A percentile compares a stretch with the other conserved stretches of the same genome.
phyloP scores from a whole-genome alignment of 2,329 filamentous ascomycete species.

The Exophiala spinifera region DNA sequence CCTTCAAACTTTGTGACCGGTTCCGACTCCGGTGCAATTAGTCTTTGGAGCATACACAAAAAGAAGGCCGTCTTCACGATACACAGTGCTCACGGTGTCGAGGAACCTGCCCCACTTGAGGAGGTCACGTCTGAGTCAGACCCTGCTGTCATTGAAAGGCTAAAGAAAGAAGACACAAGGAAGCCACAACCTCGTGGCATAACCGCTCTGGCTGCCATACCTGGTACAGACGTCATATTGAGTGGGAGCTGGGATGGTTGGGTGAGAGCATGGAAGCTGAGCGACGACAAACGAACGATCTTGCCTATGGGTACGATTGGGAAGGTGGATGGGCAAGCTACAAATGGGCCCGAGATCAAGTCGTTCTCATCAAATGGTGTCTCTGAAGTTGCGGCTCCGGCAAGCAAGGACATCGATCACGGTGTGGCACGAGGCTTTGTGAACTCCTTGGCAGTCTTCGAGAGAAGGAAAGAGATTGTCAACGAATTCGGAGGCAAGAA shows the following conservation, averaged over 20 bases:
- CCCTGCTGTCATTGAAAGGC: conserved; percentile 49
- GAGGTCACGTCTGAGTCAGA: conserved; percentile 72
- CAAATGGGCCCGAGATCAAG: conserved; percentile 11
- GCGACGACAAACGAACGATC: conserved; percentile 75
- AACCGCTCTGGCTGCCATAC: conserved; percentile 80
- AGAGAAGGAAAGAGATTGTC: conserved; percentile 72
- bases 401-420: conserved; percentile 24
- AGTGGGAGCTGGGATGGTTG: conserved; percentile 93
- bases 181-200: conserved; percentile 77
- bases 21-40: conserved; percentile 82
- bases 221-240: conserved; percentile 85
- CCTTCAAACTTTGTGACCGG: conserved; percentile 89
- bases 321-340: conserved; percentile 25
- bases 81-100: conserved; percentile 78
- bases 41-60: conserved; percentile 84
- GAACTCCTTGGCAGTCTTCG: conserved; percentile 84
- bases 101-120: conserved; percentile 64
- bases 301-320: conserved; percentile 69
- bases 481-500: conserved; percentile 36
- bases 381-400: conserved; percentile 63
- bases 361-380: conserved; percentile 48
- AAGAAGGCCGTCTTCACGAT: conserved; percentile 89
- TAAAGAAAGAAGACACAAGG: conserved; percentile 50
- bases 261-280: conserved; percentile 80
- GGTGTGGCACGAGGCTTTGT: conserved; percentile 60